Conservation (phyloP, 176 grass and related monocot genomes). For the Oryza punctata region DNA sequence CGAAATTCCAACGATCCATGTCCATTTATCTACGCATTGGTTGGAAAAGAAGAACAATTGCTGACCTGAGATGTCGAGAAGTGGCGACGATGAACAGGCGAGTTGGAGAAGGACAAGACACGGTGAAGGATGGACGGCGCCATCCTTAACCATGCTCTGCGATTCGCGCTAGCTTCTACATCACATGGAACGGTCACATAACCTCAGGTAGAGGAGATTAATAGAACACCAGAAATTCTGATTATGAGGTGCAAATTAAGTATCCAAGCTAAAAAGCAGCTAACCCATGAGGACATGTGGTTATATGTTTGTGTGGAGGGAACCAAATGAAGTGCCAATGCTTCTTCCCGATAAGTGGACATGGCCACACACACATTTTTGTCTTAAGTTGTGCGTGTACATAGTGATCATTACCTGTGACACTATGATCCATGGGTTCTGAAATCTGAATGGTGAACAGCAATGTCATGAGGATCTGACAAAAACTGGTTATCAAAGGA, state of each 20-base stretch:
- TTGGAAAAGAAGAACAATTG: background rate
- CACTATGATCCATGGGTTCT: background rate
- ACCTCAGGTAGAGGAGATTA: background rate
- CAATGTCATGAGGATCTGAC: background rate
- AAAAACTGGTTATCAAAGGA: background rate
- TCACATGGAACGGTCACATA: background rate
- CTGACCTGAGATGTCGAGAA: background rate
- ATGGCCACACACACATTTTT: background rate
- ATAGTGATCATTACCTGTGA: background rate
- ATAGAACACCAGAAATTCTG: too few relatives aligned
- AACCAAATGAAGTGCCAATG: background rate
- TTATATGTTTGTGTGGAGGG: slow-evolving; percentile 5
- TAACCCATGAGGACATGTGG: background rate
- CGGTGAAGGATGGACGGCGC: slow-evolving; percentile 14
- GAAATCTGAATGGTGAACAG: background rate
- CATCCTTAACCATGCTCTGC: slow-evolving; percentile 24
- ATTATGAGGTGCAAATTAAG: background rate
- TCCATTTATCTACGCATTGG: background rate
- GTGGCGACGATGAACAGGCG: background rate
- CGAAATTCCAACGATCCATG: background rate
- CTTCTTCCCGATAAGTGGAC: background rate
- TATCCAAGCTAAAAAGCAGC: background rate
- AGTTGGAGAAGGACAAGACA: slow-evolving; percentile 24
- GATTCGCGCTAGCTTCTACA: slow-evolving; percentile 8
- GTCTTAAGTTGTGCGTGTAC: background rate